Base-by-base conservation (phyloP, 441 rosid genomes). In the Bruguiera hainesii region DNA sequence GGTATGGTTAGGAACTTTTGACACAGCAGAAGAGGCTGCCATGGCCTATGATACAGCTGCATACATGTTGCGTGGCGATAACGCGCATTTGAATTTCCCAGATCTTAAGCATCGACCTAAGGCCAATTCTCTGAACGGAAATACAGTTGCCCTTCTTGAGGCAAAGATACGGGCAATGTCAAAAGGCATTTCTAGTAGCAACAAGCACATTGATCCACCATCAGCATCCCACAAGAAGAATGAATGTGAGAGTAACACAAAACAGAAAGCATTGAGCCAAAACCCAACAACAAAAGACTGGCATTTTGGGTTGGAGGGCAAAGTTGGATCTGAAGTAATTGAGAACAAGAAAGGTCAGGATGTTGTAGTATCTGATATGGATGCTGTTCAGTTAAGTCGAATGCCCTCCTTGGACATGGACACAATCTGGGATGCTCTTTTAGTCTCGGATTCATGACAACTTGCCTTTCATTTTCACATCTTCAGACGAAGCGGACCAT, bases 391-490 rank as follows among this genome's bases (percentile, higher is more conserved):
- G 83, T 72, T 94, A 66, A 94, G 97, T 78, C 89, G 91, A 76
- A 87, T 94, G 92, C 99, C 99, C 39, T 91, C 99, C 5, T 73
- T 94, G 85, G 99, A 94, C 80, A 93, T 93, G 90, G 98, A 93
- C 70, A 83, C 79, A 74, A 91, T 91, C 65, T 91, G 98, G 98
- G 98, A 93, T 76, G 91, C 97, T 75, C 84, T 93, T 74, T 77
- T 83, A 26, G 78, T 83, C 70, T 68, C 84, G 23, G 87, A 86
- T 70, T 82, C 85, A 57, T 86, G 77, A 79, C 63, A 55, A 48
- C 13, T 51, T 20, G 5, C 37, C 13, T 5, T 55, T 20, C 13
- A 10, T 52, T 68, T 72, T 65, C 71, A 52, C 50, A 55, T 66
- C 50, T 56, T 50, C 31, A 37, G 26, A 56, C 42, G 52, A 60